Percentiles rank a stretch among this genome's conserved stretches.
Conservation (phyloP, 768 basidiomycete genomes). For the Pisolithus albus region DNA sequence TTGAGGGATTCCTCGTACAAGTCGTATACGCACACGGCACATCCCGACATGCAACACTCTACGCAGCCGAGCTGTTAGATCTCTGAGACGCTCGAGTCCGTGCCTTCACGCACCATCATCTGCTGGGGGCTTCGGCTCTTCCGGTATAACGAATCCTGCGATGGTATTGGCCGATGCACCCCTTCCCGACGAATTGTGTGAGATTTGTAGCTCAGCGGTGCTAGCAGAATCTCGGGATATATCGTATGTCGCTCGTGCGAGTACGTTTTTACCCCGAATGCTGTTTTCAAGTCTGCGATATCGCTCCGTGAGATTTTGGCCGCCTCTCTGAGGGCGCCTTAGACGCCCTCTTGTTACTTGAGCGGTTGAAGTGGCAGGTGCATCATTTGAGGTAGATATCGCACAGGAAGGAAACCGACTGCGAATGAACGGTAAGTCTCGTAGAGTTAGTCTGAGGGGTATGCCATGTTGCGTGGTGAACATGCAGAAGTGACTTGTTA, state of each 20-base stretch:
- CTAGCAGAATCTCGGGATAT: conserved; percentile 10
- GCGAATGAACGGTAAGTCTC: no score
- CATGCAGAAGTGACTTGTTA: no score
- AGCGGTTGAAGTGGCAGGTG: no score
- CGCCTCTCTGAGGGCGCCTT: conserved; percentile 27
- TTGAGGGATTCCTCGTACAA: conserved; percentile 70
- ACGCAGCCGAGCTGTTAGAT: not conserved
- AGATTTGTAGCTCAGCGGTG: not conserved
- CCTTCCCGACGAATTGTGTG: not conserved
- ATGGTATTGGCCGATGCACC: conserved; percentile 9
- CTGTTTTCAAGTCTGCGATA: conserved; percentile 51
- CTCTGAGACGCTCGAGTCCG: not conserved
- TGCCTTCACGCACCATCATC: conserved; percentile 49
- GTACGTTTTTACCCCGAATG: conserved; percentile 37
- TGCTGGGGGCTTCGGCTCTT: conserved; percentile 53
- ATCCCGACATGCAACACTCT: conserved; percentile 97
- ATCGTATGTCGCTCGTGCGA: conserved; percentile 26
- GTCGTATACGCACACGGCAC: conserved; percentile 88
- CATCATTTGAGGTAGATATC: no score
- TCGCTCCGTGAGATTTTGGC: conserved; percentile 54
- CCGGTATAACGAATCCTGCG: conserved; percentile 39
- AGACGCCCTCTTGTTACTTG: not conserved
- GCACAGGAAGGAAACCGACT: no score
- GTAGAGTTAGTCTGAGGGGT: no score
- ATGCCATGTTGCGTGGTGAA: no score